Evolutionary conservation across 345 rosid species (phyloP).

Genomic region (Acer campestre): DNA sequence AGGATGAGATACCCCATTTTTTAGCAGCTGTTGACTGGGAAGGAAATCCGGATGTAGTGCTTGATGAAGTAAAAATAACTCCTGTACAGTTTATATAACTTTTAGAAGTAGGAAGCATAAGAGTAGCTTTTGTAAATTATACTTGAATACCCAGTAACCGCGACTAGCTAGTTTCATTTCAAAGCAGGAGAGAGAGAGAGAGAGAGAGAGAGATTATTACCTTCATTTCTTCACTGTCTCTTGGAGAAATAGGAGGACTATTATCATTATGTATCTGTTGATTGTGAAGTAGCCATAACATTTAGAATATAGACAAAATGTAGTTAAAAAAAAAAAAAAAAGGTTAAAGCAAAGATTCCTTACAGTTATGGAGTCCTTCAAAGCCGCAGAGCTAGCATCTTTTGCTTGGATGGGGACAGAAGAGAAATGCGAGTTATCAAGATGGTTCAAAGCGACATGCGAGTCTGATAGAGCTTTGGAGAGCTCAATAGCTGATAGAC

Average conservation of each 20-base stretch:
- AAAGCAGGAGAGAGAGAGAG: background rate
- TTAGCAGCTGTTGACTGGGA: conserved; percentile 52
- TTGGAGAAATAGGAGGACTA: conserved; percentile 69
- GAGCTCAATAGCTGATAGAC: conserved; percentile 84
- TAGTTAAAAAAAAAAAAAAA: conserved; percentile 10
- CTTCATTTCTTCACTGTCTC: conserved; percentile 83
- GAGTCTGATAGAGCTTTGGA: conserved; percentile 68
- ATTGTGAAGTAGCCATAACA: conserved; percentile 30
- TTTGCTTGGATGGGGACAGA: conserved; percentile 42
- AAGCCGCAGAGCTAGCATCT: conserved; percentile 42
- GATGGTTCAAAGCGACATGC: conserved; percentile 26
- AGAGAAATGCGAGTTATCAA: conserved; percentile 34
- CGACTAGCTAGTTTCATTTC: background rate
- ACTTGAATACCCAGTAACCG: background rate
- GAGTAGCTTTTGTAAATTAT: background rate
- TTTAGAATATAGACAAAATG: background rate
- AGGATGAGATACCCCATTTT: conserved; percentile 53
- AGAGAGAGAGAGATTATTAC: conserved; percentile 33
- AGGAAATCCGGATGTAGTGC: conserved; percentile 61
- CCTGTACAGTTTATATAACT: conserved; percentile 37
- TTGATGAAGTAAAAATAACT: conserved; percentile 62
- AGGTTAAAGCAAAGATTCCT: conserved; percentile 13
- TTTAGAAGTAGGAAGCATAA: background rate
- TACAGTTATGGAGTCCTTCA: conserved; percentile 41
- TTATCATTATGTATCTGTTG: conserved; percentile 39